phyloP scores from a whole-genome alignment of 2,329 filamentous ascomycete genomes.

The Exophiala sp. region DNA sequence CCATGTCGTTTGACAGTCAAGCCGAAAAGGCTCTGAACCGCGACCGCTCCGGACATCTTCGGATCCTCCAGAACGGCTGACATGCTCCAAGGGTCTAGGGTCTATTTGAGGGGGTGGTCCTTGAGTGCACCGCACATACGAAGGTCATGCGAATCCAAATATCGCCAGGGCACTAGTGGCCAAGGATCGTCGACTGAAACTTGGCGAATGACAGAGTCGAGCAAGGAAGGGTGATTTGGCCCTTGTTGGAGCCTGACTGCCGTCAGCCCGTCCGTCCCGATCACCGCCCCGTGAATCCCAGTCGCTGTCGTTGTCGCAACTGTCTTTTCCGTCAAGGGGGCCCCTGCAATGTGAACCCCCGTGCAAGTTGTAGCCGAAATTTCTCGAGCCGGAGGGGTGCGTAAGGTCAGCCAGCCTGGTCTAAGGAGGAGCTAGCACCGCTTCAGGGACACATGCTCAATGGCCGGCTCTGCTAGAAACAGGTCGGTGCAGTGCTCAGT shows the following conservation, averaged over 20 bases:
- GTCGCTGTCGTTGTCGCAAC: not conserved
- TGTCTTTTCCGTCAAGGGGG: not conserved
- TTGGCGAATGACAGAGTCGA: not conserved
- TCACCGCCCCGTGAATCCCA: not conserved
- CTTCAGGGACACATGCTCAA: too few relatives aligned
- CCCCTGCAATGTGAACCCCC: not conserved
- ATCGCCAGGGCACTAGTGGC: not conserved
- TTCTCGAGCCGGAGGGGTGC: not conserved
- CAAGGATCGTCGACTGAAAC: not conserved
- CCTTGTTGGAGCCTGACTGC: not conserved
- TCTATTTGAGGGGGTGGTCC: too few relatives aligned
- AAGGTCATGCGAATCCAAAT: not conserved
- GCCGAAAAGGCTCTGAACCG: not conserved
- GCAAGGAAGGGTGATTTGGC: not conserved
- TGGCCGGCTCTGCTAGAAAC: too few relatives aligned
- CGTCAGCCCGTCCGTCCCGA: not conserved
- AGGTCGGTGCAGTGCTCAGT: too few relatives aligned
- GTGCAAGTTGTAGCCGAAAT: not conserved
- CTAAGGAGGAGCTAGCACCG: too few relatives aligned
- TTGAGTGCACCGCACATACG: not conserved
- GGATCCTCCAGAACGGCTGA: not conserved
- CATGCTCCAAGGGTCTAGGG: too few relatives aligned
- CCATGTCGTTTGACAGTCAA: not conserved
- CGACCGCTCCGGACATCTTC: not conserved
- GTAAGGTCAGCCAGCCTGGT: too few relatives aligned